phyloP scores from a whole-genome alignment of 257 asterid species.

The Agastache rugosa region DNA sequence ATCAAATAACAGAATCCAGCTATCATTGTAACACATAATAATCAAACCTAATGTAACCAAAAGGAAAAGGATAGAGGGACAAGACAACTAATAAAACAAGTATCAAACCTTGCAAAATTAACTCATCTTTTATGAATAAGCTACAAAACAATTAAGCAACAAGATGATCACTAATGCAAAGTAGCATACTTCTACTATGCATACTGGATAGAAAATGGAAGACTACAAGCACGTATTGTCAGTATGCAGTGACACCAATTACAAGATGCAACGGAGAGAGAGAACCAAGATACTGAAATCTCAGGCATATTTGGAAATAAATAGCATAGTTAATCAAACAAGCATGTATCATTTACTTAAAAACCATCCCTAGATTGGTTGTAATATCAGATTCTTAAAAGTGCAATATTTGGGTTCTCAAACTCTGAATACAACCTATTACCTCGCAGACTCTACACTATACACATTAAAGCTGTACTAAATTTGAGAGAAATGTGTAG shows the following conservation, averaged over 20 bases:
- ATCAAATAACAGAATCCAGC: conserved; percentile 33
- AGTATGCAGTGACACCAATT: not conserved
- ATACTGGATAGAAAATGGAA: not conserved
- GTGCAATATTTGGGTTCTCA: not conserved
- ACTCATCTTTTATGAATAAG: not conserved
- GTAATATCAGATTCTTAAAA: not conserved
- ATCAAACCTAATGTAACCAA: not conserved
- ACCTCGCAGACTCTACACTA: not conserved
- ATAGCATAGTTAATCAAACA: not conserved
- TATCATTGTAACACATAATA: not conserved
- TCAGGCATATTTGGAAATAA: not conserved
- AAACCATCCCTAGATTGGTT: not conserved
- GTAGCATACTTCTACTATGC: not conserved
- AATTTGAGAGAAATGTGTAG: too few relatives aligned
- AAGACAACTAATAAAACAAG: not conserved
- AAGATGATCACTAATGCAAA: not conserved
- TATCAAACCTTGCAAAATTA: not conserved
- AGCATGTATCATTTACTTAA: not conserved
- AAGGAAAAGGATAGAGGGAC: not conserved
- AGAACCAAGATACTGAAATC: not conserved
- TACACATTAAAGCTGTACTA: too few relatives aligned
- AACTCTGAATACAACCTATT: not conserved
- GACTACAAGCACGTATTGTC: not conserved
- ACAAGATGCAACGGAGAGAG: not conserved
- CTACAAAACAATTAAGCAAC: not conserved